A percentile compares a stretch with the other conserved stretches of the same genome.
Conservation (phyloP, 2,329 filamentous ascomycete species). For the Ilyonectria destructans region DNA sequence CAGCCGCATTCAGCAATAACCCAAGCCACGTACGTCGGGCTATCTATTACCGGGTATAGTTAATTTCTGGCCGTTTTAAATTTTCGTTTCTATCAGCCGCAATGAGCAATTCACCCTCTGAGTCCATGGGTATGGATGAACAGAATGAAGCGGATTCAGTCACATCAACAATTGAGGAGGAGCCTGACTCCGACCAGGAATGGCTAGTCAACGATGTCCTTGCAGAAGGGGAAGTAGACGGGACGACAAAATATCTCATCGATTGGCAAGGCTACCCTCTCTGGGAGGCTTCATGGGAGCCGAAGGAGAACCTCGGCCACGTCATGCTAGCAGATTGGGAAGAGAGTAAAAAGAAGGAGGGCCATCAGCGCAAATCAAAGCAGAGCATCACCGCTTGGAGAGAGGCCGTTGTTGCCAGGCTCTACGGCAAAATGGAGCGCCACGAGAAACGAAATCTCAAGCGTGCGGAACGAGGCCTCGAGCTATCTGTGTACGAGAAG, state of each 20-base stretch:
- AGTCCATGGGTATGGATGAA: constrained; percentile 17
- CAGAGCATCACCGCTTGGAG: constrained; percentile 60
- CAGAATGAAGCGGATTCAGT: constrained; percentile 52
- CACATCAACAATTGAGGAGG: constrained; percentile 55
- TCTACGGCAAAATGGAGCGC: constrained; percentile 53
- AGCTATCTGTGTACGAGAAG: constrained; percentile 41
- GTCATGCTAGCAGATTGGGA: too few relatives aligned
- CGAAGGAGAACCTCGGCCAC: too few relatives aligned
- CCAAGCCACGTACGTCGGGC: background rate
- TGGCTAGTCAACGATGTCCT: too few relatives aligned
- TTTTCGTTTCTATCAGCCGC: background rate
- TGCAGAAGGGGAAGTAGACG: too few relatives aligned
- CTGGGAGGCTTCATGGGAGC: too few relatives aligned
- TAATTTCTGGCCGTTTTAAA: background rate
- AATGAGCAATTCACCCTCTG: constrained; percentile 5
- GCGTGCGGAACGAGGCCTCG: constrained; percentile 58
- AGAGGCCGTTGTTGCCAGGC: constrained; percentile 50
- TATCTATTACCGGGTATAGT: background rate
- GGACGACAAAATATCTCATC: too few relatives aligned
- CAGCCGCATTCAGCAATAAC: background rate
- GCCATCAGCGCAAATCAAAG: constrained; percentile 48
- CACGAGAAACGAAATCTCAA: constrained; percentile 63
- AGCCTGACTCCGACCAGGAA: too few relatives aligned
- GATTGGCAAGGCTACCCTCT: too few relatives aligned
- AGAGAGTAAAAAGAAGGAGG: too few relatives aligned